These are phyloP conservation scores for Tuber umbilicatum DNA, from an alignment of 495 filamentous ascomycete species.

Conservation along the genomic window DNA sequence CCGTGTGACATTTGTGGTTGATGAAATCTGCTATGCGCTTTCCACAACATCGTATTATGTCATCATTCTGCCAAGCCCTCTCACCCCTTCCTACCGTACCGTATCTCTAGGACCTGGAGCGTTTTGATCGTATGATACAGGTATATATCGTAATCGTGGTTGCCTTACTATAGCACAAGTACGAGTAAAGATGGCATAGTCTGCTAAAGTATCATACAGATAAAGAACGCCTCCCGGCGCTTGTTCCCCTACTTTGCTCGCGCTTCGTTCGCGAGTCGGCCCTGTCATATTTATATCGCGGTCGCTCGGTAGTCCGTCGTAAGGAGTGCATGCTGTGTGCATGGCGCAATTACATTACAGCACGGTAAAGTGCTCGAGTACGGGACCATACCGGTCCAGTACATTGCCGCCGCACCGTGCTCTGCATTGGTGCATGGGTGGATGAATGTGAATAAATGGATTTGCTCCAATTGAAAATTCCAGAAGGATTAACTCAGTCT, in stretches of 20 bases:
- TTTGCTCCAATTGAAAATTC: background rate
- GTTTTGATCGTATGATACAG: too few species aligned
- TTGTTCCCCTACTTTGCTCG: background rate
- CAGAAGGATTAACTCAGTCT: background rate
- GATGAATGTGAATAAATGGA: background rate
- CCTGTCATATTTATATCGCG: background rate
- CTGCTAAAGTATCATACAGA: too few species aligned
- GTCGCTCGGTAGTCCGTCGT: background rate
- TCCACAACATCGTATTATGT: too few species aligned
- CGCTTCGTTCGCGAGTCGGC: background rate
- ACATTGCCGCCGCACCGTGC: background rate
- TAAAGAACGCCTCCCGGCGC: background rate
- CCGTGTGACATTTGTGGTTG: too few species aligned
- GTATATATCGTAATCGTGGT: too few species aligned
- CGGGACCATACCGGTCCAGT: too few species aligned
- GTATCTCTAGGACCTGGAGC: too few species aligned
- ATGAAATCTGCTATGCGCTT: too few species aligned
- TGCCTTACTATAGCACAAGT: too few species aligned
- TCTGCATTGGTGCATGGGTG: background rate
- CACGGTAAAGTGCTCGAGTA: background rate
- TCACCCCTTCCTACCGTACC: too few species aligned
- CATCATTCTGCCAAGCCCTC: too few species aligned
- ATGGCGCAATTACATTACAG: conserved; percentile 4
- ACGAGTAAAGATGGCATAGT: too few species aligned
- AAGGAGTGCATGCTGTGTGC: background rate